Conservation (phyloP, 2,329 filamentous ascomycete species). For the Hypoxylon sp. region DNA sequence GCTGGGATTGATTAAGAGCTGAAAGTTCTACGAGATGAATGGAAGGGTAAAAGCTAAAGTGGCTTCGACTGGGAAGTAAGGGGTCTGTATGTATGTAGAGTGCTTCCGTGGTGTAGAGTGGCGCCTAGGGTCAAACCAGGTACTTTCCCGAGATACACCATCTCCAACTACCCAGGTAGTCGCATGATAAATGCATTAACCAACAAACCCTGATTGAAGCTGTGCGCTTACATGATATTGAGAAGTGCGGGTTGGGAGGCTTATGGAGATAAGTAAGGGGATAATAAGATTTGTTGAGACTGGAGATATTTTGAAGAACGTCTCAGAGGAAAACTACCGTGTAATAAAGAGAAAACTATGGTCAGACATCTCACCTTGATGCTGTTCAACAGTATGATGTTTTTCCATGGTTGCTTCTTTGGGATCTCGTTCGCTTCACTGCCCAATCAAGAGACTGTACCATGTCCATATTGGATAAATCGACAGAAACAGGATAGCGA, state of each 20-base stretch:
- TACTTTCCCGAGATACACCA: not conserved
- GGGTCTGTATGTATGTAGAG: not conserved
- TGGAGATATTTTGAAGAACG: not conserved
- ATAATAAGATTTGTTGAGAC: constrained; percentile 12
- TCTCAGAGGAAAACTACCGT: not conserved
- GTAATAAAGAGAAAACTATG: constrained; percentile 5
- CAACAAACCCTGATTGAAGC: not conserved
- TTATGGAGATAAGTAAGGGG: not conserved
- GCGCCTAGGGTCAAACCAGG: not conserved
- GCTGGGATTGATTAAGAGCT: not conserved
- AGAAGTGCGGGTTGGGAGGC: not conserved
- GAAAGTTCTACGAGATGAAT: not conserved
- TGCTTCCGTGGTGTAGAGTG: not conserved
- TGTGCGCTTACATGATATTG: not conserved
- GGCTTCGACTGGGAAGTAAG: not conserved
- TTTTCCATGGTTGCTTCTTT: constrained; percentile 37
- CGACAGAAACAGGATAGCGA: constrained; percentile 32
- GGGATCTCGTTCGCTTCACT: constrained; percentile 36
- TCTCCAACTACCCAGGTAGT: not conserved
- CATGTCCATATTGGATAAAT: constrained; percentile 27
- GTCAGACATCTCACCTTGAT: constrained; percentile 17
- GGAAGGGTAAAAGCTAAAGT: not conserved
- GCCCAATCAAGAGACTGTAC: constrained; percentile 32
- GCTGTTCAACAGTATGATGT: constrained; percentile 20
- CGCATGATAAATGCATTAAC: not conserved